phyloP scores from a whole-genome alignment of 2,329 filamentous ascomycete species.

The Colletotrichum horii region DNA sequence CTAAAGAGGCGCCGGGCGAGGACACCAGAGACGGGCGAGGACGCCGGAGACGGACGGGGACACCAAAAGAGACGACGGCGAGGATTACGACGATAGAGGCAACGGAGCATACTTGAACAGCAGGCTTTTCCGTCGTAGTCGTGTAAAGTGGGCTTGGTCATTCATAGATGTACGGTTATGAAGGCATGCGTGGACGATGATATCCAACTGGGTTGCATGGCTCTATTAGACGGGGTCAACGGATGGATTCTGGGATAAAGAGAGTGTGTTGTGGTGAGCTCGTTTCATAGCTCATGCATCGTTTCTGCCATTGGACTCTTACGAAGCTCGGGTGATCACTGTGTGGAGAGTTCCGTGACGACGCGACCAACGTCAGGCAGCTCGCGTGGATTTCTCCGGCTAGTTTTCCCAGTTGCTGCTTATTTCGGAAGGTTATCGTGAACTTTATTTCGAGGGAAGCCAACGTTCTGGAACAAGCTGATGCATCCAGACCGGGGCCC shows the following conservation, averaged over 20 bases:
- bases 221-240: neutral
- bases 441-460: neutral
- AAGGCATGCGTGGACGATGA: neutral
- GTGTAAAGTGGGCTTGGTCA: neutral
- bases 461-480: neutral
- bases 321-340: neutral
- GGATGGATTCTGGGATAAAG: neutral
- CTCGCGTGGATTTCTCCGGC: neutral
- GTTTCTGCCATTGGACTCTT: neutral
- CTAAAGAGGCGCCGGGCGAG: constrained; percentile 40
- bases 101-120: neutral
- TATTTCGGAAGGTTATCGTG: neutral
- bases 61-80: neutral
- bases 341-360: neutral
- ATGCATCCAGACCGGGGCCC: neutral
- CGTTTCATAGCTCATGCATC: neutral
- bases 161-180: neutral
- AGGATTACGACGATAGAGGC: neutral
- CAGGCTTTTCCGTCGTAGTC: neutral
- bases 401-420: neutral
- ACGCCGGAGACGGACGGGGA: neutral
- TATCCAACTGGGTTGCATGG: constrained; percentile 8
- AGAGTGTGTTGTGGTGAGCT: neutral
- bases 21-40: neutral
- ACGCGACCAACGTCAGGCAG: neutral